Base-by-base conservation (phyloP, 2,329 filamentous ascomycete genomes). In the Arthrocladium fulminans region DNA sequence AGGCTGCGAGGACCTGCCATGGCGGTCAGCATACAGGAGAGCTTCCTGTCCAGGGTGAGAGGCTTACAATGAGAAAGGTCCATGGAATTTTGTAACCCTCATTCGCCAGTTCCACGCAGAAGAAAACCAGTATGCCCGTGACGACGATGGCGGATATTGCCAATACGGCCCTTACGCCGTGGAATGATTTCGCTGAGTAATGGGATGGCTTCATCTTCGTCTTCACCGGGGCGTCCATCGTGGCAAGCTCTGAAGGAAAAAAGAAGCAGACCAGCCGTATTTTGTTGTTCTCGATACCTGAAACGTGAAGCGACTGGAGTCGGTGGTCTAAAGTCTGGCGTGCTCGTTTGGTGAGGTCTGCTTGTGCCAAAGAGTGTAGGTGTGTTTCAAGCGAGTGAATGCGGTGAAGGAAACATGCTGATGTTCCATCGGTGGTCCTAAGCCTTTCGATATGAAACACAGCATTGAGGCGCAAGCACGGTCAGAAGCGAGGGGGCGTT, bases 21-120 rank as follows among this genome's bases (percentile, higher is more conserved):
- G 19, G 43, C 15, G n/a, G 44, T 43, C 25, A 47, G 22, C 2
- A 22, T 40, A n/a, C n/a, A n/a, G n/a, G n/a, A n/a, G 6, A 15
- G 10, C 32, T 8, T 35, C 6, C 39, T 32, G 12, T 25, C 10
- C 45, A 29, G 25, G 8, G 23, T 15, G 9, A 29, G 42, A 47
- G 30, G 56, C 70, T 53, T 68, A 80, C 77, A 51, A 80, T 63
- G 15, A 80, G 67, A 58, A 81, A 81, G 2, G 76, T 77, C 72
- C 75, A 80, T 0, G 78, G 78, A 2, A 77, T 64, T 39, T 67
- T 68, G 62, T 72, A 77, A 42, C 71, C 62, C 52, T 75, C 73
- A 38, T 67, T 65, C 17, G 67, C 67, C 19, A 81, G 67, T 54
- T 78, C 72, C 54, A 54, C 67, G 73, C 53, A 76, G 62, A 81